These are phyloP conservation scores for Przewalskia tangutica DNA, from an alignment of 257 asterid species.

Conservation along the genomic window DNA sequence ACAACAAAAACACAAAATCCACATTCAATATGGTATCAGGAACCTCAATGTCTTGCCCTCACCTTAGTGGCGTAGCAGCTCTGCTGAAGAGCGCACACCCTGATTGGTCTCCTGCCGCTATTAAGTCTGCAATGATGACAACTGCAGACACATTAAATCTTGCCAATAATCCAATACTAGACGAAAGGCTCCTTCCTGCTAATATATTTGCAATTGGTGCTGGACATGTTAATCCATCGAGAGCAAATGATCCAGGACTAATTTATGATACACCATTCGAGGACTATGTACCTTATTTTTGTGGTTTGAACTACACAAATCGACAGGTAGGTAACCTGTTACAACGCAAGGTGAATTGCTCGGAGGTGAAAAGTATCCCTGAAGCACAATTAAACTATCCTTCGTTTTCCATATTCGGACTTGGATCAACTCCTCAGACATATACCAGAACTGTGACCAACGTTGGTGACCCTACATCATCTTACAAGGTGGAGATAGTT, in stretches of 20 bases:
- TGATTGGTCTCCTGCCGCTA: constrained; percentile 40
- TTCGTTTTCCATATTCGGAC: constrained; percentile 11
- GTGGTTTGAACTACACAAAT: constrained; percentile 35
- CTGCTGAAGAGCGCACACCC: constrained; percentile 32
- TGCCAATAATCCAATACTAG: constrained; percentile 14
- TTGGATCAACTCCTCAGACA: constrained; percentile 11
- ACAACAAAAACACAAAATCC: constrained; percentile 9
- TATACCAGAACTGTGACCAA: constrained; percentile 32
- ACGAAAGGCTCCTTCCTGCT: constrained; percentile 24
- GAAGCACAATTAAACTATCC: constrained; percentile 20
- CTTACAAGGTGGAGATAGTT: constrained; percentile 11
- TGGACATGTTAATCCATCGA: constrained; percentile 41
- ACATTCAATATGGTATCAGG: constrained; percentile 42
- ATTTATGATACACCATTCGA: constrained; percentile 29
- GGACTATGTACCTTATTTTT: constrained; percentile 37
- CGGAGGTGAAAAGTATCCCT: constrained; percentile 4
- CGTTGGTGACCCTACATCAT: constrained; percentile 22
- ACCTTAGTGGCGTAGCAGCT: constrained; percentile 38
- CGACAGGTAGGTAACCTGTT: constrained; percentile 5
- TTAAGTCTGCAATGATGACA: constrained; percentile 50
- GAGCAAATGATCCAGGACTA: constrained; percentile 40
- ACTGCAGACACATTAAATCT: constrained; percentile 29
- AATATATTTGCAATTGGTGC: constrained; percentile 27
- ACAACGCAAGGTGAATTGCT: constrained; percentile 17
- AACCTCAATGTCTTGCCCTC: constrained; percentile 51